phyloP scores from a whole-genome alignment of 179 eudicot genomes.

The Silene coronaria region DNA sequence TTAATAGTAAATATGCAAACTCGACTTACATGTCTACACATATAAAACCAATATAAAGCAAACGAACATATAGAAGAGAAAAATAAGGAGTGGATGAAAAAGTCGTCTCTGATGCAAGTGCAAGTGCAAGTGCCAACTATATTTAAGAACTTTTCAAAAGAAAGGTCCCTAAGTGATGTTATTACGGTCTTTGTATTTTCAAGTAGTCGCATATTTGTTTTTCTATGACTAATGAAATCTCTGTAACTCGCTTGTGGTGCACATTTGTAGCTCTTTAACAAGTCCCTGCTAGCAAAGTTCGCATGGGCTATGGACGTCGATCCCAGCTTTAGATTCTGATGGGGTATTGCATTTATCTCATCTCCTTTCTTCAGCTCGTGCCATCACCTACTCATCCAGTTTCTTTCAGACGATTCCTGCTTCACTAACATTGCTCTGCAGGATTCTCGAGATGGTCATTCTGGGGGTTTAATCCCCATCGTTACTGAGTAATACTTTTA shows the following conservation, averaged over 20 bases:
- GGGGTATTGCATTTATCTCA: not conserved
- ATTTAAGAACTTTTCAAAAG: too few species aligned
- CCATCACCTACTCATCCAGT: conserved; percentile 11
- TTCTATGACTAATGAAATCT: not conserved
- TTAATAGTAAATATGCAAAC: too few species aligned
- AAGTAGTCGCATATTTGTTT: not conserved
- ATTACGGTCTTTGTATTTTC: not conserved
- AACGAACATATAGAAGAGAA: not conserved
- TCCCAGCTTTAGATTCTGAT: conserved; percentile 83
- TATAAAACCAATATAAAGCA: not conserved
- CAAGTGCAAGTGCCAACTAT: too few species aligned
- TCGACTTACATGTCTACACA: not conserved
- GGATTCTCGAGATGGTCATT: conserved; percentile 20
- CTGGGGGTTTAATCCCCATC: conserved; percentile 3
- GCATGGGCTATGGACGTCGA: conserved; percentile 97
- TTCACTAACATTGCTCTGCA: conserved; percentile 2
- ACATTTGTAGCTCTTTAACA: conserved; percentile 70
- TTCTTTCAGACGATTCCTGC: conserved; percentile 12
- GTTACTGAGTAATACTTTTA: conserved; percentile 15
- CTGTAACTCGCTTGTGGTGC: not conserved
- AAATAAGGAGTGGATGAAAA: not conserved
- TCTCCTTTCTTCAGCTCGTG: not conserved
- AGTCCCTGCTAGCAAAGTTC: conserved; percentile 88
- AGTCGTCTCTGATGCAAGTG: not conserved
- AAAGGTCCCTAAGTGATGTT: not conserved